A percentile compares a stretch with the other conserved stretches of the same genome.
These are phyloP conservation scores for Hirsutella rhossiliensis DNA, from an alignment of 2,329 filamentous ascomycete genomes.

Conservation along the genomic window DNA sequence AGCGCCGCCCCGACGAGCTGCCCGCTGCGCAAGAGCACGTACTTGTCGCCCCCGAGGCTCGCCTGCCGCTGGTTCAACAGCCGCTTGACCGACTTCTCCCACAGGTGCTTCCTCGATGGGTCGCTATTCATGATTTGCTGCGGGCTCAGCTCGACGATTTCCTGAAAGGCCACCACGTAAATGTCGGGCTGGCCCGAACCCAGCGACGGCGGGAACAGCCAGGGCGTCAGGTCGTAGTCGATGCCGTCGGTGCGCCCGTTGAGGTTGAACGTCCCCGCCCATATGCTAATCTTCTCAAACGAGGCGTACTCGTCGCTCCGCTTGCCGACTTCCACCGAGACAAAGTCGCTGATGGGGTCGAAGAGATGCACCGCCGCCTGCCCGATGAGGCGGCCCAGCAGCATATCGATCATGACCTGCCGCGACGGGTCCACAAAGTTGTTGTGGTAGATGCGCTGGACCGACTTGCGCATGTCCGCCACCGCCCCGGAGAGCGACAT, in stretches of 20 bases:
- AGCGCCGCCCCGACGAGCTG: constrained; percentile 91
- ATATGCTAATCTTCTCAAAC: constrained; percentile 63
- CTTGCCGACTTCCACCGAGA: constrained; percentile 62
- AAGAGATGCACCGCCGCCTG: constrained; percentile 77
- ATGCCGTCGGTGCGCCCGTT: constrained; percentile 77
- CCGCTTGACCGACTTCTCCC: constrained; percentile 71
- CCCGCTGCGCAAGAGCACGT: constrained; percentile 80
- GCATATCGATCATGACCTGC: constrained; percentile 89
- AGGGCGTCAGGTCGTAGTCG: constrained; percentile 67
- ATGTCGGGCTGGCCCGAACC: constrained; percentile 65
- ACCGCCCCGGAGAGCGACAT: constrained; percentile 90
- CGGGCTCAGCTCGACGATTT: constrained; percentile 94
- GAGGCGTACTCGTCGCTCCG: constrained; percentile 63
- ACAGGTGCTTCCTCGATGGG: constrained; percentile 68
- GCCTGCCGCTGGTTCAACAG: constrained; percentile 65
- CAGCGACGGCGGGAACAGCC: constrained; percentile 58
- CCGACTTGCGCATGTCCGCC: constrained; percentile 91
- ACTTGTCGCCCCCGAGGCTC: constrained; percentile 56
- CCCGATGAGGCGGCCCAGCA: constrained; percentile 74
- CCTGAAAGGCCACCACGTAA: constrained; percentile 86
- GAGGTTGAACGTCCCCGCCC: constrained; percentile 85
- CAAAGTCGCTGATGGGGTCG: constrained; percentile 89
- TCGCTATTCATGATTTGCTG: constrained; percentile 99
- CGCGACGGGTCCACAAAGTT: constrained; percentile 90
- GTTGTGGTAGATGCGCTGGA: constrained; percentile 90